Percentiles rank a stretch among this genome's conserved stretches.
phyloP scores from a whole-genome alignment of 768 basidiomycete genomes.

The Neoboletus subvelutipes region DNA sequence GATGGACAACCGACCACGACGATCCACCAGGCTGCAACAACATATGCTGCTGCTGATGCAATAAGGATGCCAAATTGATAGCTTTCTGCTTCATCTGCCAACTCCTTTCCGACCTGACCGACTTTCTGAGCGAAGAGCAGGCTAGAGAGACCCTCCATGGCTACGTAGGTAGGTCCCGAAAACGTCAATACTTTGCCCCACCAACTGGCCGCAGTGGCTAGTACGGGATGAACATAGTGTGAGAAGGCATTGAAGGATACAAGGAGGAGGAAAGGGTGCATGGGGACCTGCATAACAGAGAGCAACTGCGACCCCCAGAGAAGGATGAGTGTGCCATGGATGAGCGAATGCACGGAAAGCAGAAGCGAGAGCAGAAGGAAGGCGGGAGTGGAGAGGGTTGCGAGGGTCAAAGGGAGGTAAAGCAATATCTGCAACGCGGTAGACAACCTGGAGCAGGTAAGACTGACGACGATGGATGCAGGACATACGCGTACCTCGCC shows the following conservation, averaged over 20 bases:
- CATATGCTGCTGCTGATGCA: conserved; percentile 75
- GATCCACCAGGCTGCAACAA: conserved; percentile 84
- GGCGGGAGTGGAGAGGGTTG: conserved; percentile 75
- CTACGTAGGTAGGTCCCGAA: conserved; percentile 75
- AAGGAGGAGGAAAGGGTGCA: conserved; percentile 84
- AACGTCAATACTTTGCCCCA: conserved; percentile 74
- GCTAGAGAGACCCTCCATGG: conserved; percentile 82
- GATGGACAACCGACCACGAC: conserved; percentile 55
- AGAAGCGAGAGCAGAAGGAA: conserved; percentile 82
- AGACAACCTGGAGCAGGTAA: conserved; percentile 50
- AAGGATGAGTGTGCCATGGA: conserved; percentile 77
- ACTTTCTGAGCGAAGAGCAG: conserved; percentile 79
- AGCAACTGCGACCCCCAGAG: conserved; percentile 70
- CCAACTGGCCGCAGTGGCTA: conserved; percentile 56
- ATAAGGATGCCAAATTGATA: conserved; percentile 79
- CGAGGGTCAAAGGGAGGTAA: conserved; percentile 81
- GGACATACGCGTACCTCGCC: conserved; percentile 48
- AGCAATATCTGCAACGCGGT: conserved; percentile 80
- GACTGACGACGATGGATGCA: not conserved
- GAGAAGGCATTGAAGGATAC: conserved; percentile 86
- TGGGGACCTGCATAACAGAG: conserved; percentile 78
- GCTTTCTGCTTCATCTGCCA: conserved; percentile 69
- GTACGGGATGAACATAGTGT: conserved; percentile 55
- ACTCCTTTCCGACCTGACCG: conserved; percentile 71
- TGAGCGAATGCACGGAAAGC: conserved; percentile 70